Percentiles rank a stretch among this genome's conserved stretches.
Evolutionary conservation across 495 filamentous ascomycete species (phyloP).

Genomic region (Usnea hakonensis): DNA sequence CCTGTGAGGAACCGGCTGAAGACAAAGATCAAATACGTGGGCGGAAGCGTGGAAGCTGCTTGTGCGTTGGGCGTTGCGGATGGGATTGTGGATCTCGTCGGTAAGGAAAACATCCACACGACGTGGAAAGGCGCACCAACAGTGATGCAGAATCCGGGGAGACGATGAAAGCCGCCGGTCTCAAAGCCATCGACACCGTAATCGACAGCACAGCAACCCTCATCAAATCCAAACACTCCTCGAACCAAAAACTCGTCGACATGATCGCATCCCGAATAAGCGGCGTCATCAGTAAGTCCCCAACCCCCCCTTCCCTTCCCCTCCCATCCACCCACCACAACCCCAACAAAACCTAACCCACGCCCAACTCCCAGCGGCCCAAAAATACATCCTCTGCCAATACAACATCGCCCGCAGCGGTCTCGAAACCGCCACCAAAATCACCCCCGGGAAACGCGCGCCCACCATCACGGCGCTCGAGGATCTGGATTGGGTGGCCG

Average conservation of each 20-base stretch:
- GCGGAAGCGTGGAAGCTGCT: conserved; percentile 93
- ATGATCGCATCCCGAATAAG: conserved; percentile 74
- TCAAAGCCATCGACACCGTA: conserved; percentile 92
- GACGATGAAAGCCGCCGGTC: conserved; percentile 95
- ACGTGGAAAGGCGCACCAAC: neutral
- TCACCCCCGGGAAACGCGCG: conserved; percentile 92
- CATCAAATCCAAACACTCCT: conserved; percentile 81
- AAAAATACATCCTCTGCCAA: conserved; percentile 89
- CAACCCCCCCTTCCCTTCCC: neutral
- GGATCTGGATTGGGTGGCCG: conserved; percentile 84
- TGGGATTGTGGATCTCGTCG: conserved; percentile 95
- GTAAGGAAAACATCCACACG: conserved; percentile 42
- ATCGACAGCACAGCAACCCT: conserved; percentile 78
- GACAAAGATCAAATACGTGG: conserved; percentile 85
- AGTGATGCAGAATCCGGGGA: conserved; percentile 75
- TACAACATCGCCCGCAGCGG: conserved; percentile 77
- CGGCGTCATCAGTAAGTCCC: conserved; percentile 74
- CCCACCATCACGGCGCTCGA: conserved; percentile 84
- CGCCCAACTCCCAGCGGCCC: conserved; percentile 71
- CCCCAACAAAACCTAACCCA: conserved; percentile 7
- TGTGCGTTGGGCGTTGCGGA: conserved; percentile 94
- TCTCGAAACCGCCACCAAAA: conserved; percentile 58
- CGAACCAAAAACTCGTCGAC: conserved; percentile 64
- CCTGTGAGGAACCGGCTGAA: conserved; percentile 44
- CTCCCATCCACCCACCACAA: neutral